Evolutionary conservation across 805 yeast species (phyloP).

Genomic region (Yamadazyma paraphyllophila): DNA sequence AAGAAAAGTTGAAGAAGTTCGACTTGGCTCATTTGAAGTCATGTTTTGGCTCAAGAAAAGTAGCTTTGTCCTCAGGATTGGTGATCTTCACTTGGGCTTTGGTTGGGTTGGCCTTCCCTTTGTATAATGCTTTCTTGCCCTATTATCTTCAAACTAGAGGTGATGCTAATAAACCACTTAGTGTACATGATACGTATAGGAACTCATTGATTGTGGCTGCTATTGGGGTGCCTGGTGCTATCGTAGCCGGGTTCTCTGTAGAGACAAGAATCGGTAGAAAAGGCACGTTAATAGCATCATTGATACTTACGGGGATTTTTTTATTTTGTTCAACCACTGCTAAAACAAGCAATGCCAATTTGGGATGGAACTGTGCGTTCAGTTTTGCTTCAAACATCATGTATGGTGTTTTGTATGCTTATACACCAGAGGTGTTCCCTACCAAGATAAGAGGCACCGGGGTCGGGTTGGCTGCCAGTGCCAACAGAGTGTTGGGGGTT

Average conservation of each 20-base stretch:
- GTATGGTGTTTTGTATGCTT: slow-evolving; percentile 62
- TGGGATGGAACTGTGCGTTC: slow-evolving; percentile 49
- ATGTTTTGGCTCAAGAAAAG: slow-evolving; percentile 45
- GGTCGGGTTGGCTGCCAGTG: slow-evolving; percentile 56
- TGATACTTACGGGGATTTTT: slow-evolving; percentile 53
- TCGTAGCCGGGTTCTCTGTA: slow-evolving; percentile 31
- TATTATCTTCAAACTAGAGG: slow-evolving; percentile 47
- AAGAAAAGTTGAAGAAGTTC: slow-evolving; percentile 27
- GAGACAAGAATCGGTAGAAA: slow-evolving; percentile 49
- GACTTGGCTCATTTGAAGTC: slow-evolving; percentile 39
- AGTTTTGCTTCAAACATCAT: slow-evolving; percentile 49
- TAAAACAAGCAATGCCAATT: slow-evolving; percentile 44
- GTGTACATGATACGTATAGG: slow-evolving; percentile 32
- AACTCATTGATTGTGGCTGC: slow-evolving; percentile 31
- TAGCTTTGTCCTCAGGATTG: slow-evolving; percentile 44
- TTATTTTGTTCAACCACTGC: slow-evolving; percentile 65
- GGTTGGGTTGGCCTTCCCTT: slow-evolving; percentile 58
- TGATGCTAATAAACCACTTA: slow-evolving; percentile 23
- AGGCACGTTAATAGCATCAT: slow-evolving; percentile 54
- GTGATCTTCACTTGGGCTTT: slow-evolving; percentile 52
- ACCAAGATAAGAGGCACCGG: slow-evolving; percentile 52
- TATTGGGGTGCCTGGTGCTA: slow-evolving; percentile 33
- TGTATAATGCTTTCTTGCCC: slow-evolving; percentile 55
- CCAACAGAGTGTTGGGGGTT: slow-evolving; percentile 51
- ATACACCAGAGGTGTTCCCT: slow-evolving; percentile 65